phyloP scores from a whole-genome alignment of 345 rosid species.

The Rhizophora mangle region DNA sequence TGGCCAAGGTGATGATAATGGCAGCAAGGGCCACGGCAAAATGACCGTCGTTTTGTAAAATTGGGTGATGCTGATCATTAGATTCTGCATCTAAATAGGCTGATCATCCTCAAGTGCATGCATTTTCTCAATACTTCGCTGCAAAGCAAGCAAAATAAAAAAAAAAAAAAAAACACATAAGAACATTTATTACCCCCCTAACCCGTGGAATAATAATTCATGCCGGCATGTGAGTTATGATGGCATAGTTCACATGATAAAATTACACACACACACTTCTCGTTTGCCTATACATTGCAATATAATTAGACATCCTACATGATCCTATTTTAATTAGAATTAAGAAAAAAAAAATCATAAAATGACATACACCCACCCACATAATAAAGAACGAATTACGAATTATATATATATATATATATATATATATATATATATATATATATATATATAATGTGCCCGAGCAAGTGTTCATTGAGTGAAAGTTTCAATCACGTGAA shows the following conservation, averaged over 20 bases:
- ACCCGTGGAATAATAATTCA: neutral
- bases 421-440: too few relatives aligned
- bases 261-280: too few relatives aligned
- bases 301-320: too few relatives aligned
- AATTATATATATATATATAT: too few relatives aligned
- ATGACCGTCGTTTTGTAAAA: constrained; percentile 24
- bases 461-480: too few relatives aligned
- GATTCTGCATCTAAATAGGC: constrained; percentile 1
- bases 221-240: constrained; percentile 7
- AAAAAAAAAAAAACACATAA: neutral
- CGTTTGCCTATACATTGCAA: too few relatives aligned
- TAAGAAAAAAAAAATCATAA: too few relatives aligned
- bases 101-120: neutral
- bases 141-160: constrained; percentile 6
- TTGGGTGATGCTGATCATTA: constrained; percentile 15
- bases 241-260: neutral
- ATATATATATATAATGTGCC: too few relatives aligned
- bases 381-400: too few relatives aligned
- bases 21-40: constrained; percentile 20
- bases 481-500: too few relatives aligned
- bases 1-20: constrained; percentile 9
- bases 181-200: neutral
- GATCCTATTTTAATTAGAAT: too few relatives aligned
- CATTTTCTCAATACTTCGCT: neutral
- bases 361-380: too few relatives aligned